These are phyloP conservation scores for Tripidium arundinaceum DNA, from an alignment of 202 grass and related monocot genomes.

Conservation along the genomic window DNA sequence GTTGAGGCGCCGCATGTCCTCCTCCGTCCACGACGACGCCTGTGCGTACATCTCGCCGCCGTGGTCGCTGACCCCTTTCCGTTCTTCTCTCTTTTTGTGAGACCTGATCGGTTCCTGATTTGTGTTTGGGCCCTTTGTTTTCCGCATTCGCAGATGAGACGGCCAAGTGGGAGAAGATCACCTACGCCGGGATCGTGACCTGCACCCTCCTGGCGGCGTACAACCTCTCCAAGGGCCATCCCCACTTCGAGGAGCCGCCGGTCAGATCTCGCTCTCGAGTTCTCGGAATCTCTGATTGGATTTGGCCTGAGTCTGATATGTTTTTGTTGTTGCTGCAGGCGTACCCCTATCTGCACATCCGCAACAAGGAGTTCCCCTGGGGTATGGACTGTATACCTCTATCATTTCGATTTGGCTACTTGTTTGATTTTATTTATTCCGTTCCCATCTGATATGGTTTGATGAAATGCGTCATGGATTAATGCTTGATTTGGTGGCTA, in stretches of 20 bases:
- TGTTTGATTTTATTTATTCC: background rate
- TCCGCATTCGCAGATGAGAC: constrained; percentile 51
- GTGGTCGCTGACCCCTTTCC: background rate
- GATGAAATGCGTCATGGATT: background rate
- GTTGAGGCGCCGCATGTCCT: constrained; percentile 54
- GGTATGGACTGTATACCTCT: constrained; percentile 42
- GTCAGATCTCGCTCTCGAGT: constrained; percentile 39
- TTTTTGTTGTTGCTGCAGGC: constrained; percentile 41
- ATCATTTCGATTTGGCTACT: background rate
- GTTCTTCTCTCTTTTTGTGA: background rate
- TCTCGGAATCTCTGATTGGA: background rate
- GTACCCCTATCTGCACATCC: constrained; percentile 74
- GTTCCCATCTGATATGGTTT: background rate
- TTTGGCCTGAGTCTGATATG: background rate
- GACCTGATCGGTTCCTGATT: constrained; percentile 10
- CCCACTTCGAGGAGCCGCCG: constrained; percentile 63
- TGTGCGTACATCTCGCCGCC: constrained; percentile 36
- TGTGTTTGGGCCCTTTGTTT: background rate
- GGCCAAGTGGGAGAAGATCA: constrained; percentile 98
- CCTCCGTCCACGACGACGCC: constrained; percentile 78
- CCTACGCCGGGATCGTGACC: constrained; percentile 57
- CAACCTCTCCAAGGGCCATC: constrained; percentile 87
- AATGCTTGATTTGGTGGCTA: background rate
- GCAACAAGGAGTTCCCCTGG: constrained; percentile 99
- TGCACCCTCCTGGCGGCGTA: constrained; percentile 60